Evolutionary conservation across 2,329 filamentous ascomycete species (phyloP).

Genomic region (Calonectria ilicicola): DNA sequence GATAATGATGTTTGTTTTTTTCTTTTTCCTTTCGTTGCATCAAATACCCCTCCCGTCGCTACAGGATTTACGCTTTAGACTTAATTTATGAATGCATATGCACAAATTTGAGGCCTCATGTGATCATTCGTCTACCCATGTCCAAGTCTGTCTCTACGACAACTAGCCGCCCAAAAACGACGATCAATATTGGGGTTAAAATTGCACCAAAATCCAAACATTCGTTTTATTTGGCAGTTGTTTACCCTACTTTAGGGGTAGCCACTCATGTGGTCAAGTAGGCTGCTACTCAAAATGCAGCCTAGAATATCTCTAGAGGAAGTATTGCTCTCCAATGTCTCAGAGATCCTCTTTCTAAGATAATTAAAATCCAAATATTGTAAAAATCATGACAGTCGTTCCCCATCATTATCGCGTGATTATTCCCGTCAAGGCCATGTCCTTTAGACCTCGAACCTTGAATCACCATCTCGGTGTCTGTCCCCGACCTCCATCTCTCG

Average conservation of each 20-base stretch:
- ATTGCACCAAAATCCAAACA: background rate
- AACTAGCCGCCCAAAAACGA: background rate
- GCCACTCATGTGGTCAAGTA: background rate
- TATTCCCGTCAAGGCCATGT: no score
- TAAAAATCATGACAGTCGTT: background rate
- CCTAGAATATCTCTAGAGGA: background rate
- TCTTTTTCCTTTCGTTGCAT: background rate
- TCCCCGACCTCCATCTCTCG: constrained; percentile 10
- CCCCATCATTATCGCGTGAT: background rate
- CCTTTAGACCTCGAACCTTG: background rate
- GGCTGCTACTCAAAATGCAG: background rate
- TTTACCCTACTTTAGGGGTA: background rate
- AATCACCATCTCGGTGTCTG: constrained; percentile 3
- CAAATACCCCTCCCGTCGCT: constrained; percentile 2
- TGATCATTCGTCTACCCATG: background rate
- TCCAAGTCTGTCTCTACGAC: background rate
- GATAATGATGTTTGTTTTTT: background rate
- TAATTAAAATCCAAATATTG: background rate
- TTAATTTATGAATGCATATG: background rate
- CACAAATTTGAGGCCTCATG: background rate
- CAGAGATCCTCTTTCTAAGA: background rate
- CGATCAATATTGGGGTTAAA: background rate
- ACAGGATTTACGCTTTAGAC: background rate
- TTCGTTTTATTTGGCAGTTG: background rate
- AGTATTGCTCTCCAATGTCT: background rate